These are phyloP conservation scores for Coemansia umbellata DNA, from an alignment of 192 early-diverging fungal species.

Conservation along the genomic window DNA sequence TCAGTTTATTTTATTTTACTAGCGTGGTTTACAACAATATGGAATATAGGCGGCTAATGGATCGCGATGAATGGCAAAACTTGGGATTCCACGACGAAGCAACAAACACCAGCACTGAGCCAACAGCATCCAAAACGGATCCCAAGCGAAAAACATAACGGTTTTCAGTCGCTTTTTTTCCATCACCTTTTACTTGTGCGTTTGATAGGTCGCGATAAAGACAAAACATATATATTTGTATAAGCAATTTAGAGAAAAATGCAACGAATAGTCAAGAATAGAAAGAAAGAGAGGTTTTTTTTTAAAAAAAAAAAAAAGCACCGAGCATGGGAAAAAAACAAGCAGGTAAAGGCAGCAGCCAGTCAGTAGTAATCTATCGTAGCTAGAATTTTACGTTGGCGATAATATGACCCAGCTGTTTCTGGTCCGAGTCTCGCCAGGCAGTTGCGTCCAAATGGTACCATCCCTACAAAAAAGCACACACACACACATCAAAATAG, in stretches of 20 bases:
- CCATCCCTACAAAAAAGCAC: slow-evolving; percentile 32
- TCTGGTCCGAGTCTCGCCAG: slow-evolving; percentile 41
- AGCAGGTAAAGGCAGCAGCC: too few species aligned
- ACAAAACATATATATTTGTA: too few species aligned
- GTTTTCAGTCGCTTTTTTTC: too few species aligned
- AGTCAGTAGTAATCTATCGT: too few species aligned
- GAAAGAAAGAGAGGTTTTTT: neutral
- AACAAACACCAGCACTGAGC: neutral
- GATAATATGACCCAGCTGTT: slow-evolving; percentile 42
- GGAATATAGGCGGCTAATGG: slow-evolving; percentile 41
- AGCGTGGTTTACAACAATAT: neutral
- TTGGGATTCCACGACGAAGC: slow-evolving; percentile 46
- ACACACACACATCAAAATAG: neutral
- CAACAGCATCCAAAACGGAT: too few species aligned
- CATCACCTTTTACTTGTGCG: too few species aligned
- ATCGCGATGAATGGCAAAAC: slow-evolving; percentile 50
- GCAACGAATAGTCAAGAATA: too few species aligned
- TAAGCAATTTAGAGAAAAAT: too few species aligned
- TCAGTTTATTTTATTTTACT: neutral
- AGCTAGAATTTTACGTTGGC: slow-evolving; percentile 36
- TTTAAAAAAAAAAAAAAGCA: too few species aligned
- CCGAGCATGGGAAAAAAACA: too few species aligned
- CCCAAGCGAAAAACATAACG: too few species aligned
- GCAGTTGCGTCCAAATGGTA: slow-evolving; percentile 46
- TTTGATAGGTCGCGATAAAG: too few species aligned